Base-by-base conservation (phyloP, 495 filamentous ascomycete species). In the Geopyxis carbonaria region DNA sequence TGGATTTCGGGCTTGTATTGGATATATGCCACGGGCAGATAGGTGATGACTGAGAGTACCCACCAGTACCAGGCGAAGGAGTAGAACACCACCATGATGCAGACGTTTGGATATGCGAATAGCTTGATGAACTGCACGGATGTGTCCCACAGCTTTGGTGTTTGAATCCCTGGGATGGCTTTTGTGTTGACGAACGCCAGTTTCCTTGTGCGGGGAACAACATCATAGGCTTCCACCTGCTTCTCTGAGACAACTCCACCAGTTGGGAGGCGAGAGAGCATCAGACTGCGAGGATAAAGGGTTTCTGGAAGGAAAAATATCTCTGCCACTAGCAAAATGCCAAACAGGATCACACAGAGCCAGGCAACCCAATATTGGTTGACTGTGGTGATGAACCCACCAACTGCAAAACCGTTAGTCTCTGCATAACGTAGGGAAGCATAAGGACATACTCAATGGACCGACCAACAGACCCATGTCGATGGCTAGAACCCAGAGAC, bases 21-120 rank as follows among this genome's bases (percentile, higher is more conserved):
- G 21, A 51, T 47, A 43, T 77, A 77, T n/a, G 71, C 72, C 14
- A 62, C 59, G 0, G 73, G 73, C 5, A 73, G 56, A 59, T 71
- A 62, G 2, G 73, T 75, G 16, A 76, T 68, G 8, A 76, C 58
- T 0, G 68, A 71, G 5, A 75, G 45, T 8, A 77, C 54, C 70
- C 70, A 76, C 72, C 72, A 75, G 53, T 76, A 75, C 67, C 67
- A 73, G 2, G 60, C 48, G 44, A 75, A 75, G 37, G 57, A 64
- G 53, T 69, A 77, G 14, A 63, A 58, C 11, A 68, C 37, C 1
- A 75, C 59, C 4, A 60, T 43, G 16, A 72, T 54, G 0, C 59
- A 50, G 0, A 73, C 58, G 5, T 60, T 60, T 0, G 62, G 63
- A 44, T 60, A 66, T 32, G 57, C 59, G 43, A 64, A 73, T 1